Base-by-base conservation (phyloP, 2,329 filamentous ascomycete genomes). In the Metarhizium album region DNA sequence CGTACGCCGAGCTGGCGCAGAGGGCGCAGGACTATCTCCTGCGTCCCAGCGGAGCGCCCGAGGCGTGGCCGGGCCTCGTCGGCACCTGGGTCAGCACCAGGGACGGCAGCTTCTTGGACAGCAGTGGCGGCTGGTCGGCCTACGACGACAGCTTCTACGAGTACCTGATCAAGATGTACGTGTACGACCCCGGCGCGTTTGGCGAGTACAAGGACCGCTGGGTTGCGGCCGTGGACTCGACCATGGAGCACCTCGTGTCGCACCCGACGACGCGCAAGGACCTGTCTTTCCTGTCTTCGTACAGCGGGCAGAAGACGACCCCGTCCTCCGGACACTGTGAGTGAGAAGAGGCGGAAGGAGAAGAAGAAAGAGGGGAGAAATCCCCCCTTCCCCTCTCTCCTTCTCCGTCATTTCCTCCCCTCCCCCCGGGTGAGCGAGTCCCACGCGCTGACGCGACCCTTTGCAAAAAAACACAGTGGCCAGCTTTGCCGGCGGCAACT, bases 161-260 rank as follows among this genome's bases (percentile, higher is more conserved):
- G 68, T 94, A 94, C 60, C 77, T 95, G 31, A 84, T 95, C 66
- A 95, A 95, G 72, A 91, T 93, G 86, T 94, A 83, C 60, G 67
- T 91, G 50, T 94, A 94, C 64, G 84, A 91, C 61, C 74, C 80
- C 0, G 58, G 64, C 5, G 74, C 80, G 3, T 94, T 86, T 59
- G 67, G 60, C 2, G 54, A 66, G 2, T 89, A 91, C 69, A 81
- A 75, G 59, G 83, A 90, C 55, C 80, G 81, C 46, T 95, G 88
- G 88, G 69, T 87, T 42, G 62, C 74, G 1, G 88, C 88, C 2
- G 86, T 83, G 48, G 83, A 94, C 58, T 89, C 84, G 6, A 83
- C 82, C 5, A 91, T 93, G 46, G 64, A 76, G 52, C 74, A 89
- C 59, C 75, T 95, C 7, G 74, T 80, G 14, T 87, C 82, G 18